These are phyloP conservation scores for Aspergillus alliaceus DNA, from an alignment of 2,329 filamentous ascomycete genomes.

Conservation along the genomic window DNA sequence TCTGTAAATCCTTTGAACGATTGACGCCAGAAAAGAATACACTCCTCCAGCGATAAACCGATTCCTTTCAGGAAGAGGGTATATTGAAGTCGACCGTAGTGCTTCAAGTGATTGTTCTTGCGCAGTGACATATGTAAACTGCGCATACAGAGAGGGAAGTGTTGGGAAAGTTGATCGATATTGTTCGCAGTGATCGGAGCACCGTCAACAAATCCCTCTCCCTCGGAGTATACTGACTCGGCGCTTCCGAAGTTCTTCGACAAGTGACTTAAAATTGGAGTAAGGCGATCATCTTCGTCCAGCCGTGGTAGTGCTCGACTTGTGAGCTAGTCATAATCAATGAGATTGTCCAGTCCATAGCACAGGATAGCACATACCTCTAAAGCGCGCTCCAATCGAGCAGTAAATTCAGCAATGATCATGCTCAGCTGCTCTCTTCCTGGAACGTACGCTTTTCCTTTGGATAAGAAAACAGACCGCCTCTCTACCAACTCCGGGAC, in stretches of 20 bases:
- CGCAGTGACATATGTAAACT: conserved; percentile 83
- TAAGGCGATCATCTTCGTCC: conserved; percentile 91
- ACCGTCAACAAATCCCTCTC: conserved; percentile 64
- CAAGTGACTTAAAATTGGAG: conserved; percentile 74
- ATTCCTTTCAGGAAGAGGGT: conserved; percentile 96
- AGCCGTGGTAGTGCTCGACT: conserved; percentile 87
- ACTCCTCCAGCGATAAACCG: conserved; percentile 87
- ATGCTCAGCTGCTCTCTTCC: conserved; percentile 83
- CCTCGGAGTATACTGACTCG: conserved; percentile 74
- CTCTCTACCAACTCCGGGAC: conserved; percentile 87
- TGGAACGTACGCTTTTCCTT: conserved; percentile 88
- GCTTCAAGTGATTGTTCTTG: conserved; percentile 87
- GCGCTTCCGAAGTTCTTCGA: conserved; percentile 94
- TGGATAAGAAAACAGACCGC: conserved; percentile 72
- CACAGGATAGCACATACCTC: conserved; percentile 58
- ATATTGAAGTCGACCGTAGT: conserved; percentile 91
- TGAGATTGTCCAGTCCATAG: conserved; percentile 5
- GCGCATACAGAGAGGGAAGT: conserved; percentile 93
- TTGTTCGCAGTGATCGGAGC: conserved; percentile 74
- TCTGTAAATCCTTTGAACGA: conserved; percentile 85
- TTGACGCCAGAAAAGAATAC: conserved; percentile 85
- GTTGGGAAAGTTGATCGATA: conserved; percentile 74
- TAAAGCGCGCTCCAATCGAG: conserved; percentile 74
- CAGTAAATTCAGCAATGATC: conserved; percentile 83
- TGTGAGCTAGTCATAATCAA: conserved; percentile 62